phyloP scores from a whole-genome alignment of 176 grass and related monocot genomes.

The Bromus sterilis region DNA sequence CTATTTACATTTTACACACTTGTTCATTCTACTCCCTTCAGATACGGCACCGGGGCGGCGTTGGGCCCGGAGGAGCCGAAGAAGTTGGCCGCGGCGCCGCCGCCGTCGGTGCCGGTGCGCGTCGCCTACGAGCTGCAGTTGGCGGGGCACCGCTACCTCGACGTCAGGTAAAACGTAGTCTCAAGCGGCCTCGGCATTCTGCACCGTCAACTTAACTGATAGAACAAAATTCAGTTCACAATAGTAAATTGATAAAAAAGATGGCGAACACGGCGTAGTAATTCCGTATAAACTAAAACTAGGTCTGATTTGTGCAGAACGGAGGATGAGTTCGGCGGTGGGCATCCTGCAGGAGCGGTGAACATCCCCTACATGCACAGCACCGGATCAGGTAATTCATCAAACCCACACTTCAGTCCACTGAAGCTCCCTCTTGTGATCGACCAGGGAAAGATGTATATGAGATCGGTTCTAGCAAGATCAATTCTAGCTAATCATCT shows the following conservation, averaged over 20 bases:
- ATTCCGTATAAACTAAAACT: no score
- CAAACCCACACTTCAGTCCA: no score
- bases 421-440: neutral
- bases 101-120: constrained; percentile 76
- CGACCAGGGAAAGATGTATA: neutral
- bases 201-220: no score
- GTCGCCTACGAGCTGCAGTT: constrained; percentile 74
- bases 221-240: neutral
- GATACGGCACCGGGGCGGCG: neutral
- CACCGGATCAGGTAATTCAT: constrained; percentile 46
- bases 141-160: constrained; percentile 78
- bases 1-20: neutral
- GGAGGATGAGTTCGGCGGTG: constrained; percentile 45
- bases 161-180: constrained; percentile 90
- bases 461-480: neutral
- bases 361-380: constrained; percentile 76
- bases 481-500: neutral
- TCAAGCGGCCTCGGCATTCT: no score
- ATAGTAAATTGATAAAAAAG: no score
- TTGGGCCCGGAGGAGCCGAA: neutral
- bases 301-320: no score
- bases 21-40: neutral
- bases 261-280: no score
- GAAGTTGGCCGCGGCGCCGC: constrained; percentile 26
- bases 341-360: constrained; percentile 59